These are phyloP conservation scores for Lecanicillium sp. DNA, from an alignment of 2,329 filamentous ascomycete species.

Conservation along the genomic window DNA sequence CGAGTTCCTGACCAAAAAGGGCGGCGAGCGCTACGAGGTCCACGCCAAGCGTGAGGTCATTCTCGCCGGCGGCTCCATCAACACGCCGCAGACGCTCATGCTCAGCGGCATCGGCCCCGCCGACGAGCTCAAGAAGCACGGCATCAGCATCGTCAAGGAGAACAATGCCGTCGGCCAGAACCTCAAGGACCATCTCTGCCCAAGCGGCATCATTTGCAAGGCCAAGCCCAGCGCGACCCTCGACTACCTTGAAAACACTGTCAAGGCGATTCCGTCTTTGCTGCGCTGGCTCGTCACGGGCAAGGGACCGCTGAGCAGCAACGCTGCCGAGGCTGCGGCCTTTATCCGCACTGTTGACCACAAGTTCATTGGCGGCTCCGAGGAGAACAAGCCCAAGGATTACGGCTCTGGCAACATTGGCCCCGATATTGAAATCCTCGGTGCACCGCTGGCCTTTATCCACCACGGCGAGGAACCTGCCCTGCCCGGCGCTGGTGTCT, in stretches of 20 bases:
- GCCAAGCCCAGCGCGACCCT: conserved; percentile 9
- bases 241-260: conserved; percentile 10
- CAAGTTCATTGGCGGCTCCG: conserved; percentile 1
- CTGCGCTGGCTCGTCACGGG: conserved; percentile 11
- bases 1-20: conserved; percentile 9
- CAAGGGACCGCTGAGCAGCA: conserved; percentile 12
- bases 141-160: conserved; percentile 44
- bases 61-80: conserved; percentile 35
- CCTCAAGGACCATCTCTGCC: conserved; percentile 18
- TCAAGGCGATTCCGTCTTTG: conserved; percentile 11
- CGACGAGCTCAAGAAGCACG: conserved; percentile 26
- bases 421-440: conserved; percentile 12
- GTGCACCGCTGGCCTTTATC: conserved; percentile 11
- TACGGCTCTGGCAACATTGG: conserved; percentile 11
- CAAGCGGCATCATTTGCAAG: conserved; percentile 10
- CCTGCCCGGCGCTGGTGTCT: conserved; percentile 4
- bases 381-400: conserved; percentile 9
- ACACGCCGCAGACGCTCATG: conserved; percentile 35
- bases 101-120: conserved; percentile 33
- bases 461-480: conserved; percentile 13
- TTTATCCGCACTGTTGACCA: conserved; percentile 12
- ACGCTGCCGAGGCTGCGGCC: conserved; percentile 11
- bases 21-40: conserved; percentile 13
- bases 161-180: conserved; percentile 56
- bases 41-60: conserved; percentile 35